Percentiles rank a stretch among this genome's conserved stretches.
Evolutionary conservation across 345 rosid species (phyloP).

Genomic region (Eutrema heterophyllum): DNA sequence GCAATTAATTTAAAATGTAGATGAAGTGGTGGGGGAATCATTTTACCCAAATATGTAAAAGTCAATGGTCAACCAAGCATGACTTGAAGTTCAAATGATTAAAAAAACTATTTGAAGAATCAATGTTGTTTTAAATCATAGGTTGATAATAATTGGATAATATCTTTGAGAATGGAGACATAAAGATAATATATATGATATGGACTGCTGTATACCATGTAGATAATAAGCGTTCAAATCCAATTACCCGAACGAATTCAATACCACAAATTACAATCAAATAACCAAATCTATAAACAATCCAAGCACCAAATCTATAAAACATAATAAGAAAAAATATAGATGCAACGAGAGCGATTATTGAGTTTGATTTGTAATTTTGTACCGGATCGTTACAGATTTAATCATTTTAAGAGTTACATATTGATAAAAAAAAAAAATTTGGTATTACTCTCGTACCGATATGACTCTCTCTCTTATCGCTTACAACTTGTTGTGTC

Average conservation of each 20-base stretch:
- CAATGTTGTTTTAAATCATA: not conserved
- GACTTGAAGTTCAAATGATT: slow-evolving; percentile 30
- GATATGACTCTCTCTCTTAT: no score
- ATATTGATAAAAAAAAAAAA: no score
- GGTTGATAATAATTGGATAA: slow-evolving; percentile 24
- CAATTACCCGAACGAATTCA: not conserved
- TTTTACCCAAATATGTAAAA: not conserved
- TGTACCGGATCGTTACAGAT: no score
- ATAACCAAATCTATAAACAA: not conserved
- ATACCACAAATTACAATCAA: not conserved
- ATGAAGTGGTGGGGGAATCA: not conserved
- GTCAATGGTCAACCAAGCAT: slow-evolving; percentile 31
- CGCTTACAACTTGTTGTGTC: no score
- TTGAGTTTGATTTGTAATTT: not conserved
- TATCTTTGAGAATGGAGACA: slow-evolving; percentile 13
- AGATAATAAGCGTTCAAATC: not conserved
- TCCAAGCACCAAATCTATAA: not conserved
- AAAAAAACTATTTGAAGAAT: slow-evolving; percentile 17
- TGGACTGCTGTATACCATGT: not conserved
- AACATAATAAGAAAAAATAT: not conserved
- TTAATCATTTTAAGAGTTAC: no score
- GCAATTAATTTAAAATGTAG: not conserved
- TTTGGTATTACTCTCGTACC: no score
- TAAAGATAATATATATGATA: slow-evolving; percentile 20
- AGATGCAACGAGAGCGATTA: not conserved